Evolutionary conservation across 1,284 basidiomycete species (phyloP).

Genomic region (Rhizoctonia solani): DNA sequence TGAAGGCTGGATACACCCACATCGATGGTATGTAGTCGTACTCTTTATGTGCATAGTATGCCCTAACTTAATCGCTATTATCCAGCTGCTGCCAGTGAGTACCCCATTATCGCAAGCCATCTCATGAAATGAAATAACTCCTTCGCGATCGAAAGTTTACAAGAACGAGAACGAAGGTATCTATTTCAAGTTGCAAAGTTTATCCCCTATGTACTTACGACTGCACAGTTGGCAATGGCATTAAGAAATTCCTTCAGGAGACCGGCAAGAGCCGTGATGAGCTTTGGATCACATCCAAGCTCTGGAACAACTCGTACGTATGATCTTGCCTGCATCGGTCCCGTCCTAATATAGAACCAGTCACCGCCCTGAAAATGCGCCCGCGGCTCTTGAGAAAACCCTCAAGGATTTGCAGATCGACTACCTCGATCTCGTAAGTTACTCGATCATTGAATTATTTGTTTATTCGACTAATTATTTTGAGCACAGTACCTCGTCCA

Average conservation of each 20-base stretch:
- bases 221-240: conserved; percentile 35
- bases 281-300: conserved; percentile 38
- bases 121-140: conserved; percentile 4
- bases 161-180: conserved; percentile 28
- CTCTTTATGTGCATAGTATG: background rate
- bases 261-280: conserved; percentile 35
- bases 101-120: background rate
- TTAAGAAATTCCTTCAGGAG: conserved; percentile 29
- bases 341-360: background rate
- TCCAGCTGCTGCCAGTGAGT: conserved; percentile 30
- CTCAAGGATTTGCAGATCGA: conserved; percentile 38
- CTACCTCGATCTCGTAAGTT: conserved; percentile 30
- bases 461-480: background rate
- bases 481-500: conserved; percentile 17
- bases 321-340: background rate
- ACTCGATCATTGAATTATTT: too few species aligned
- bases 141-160: conserved; percentile 6
- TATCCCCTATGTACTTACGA: background rate
- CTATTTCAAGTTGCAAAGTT: background rate
- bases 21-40: conserved; percentile 15
- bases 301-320: conserved; percentile 36
- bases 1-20: conserved; percentile 36
- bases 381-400: conserved; percentile 36
- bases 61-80: background rate
- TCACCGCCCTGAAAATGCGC: conserved; percentile 29